phyloP scores from a whole-genome alignment of 345 rosid species.

The Viola odorata region DNA sequence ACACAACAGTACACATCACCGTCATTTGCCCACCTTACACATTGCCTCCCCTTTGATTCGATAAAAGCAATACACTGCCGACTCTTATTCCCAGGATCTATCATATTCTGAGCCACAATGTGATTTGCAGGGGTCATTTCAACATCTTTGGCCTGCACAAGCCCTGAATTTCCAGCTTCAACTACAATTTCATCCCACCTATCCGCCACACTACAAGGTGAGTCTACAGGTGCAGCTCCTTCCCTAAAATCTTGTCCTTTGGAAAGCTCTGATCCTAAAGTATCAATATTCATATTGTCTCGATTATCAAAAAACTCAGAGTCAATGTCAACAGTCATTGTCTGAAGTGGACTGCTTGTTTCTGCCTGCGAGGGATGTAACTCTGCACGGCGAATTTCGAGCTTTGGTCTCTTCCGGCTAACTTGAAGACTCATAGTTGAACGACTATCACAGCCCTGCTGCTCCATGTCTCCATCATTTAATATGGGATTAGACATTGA shows the following conservation, averaged over 20 bases:
- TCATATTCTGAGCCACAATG: constrained; percentile 30
- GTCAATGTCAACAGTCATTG: constrained; percentile 43
- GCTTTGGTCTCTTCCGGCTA: constrained; percentile 77
- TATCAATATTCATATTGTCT: constrained; percentile 33
- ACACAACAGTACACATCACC: constrained; percentile 97
- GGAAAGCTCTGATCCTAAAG: constrained; percentile 26
- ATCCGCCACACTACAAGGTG: constrained; percentile 44
- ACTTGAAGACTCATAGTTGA: constrained; percentile 44
- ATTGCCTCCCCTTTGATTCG: constrained; percentile 90
- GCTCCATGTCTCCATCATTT: constrained; percentile 40
- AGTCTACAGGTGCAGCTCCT: constrained; percentile 28
- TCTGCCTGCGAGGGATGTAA: constrained; percentile 53
- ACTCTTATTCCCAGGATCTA: constrained; percentile 59
- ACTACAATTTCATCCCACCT: constrained; percentile 72
- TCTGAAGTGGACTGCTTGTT: constrained; percentile 35
- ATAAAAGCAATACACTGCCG: constrained; percentile 88
- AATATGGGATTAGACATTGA: constrained; percentile 45
- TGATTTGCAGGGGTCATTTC: constrained; percentile 36
- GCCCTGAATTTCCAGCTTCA: constrained; percentile 48
- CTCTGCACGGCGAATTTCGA: constrained; percentile 92
- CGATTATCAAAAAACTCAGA: constrained; percentile 46
- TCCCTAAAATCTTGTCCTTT: constrained; percentile 24
- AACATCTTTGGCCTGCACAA: constrained; percentile 16
- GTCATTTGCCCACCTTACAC: constrained; percentile 97
- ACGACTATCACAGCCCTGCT: constrained; percentile 33